phyloP scores from a whole-genome alignment of 148 eudicot genomes.

The Camellia sinensis region DNA sequence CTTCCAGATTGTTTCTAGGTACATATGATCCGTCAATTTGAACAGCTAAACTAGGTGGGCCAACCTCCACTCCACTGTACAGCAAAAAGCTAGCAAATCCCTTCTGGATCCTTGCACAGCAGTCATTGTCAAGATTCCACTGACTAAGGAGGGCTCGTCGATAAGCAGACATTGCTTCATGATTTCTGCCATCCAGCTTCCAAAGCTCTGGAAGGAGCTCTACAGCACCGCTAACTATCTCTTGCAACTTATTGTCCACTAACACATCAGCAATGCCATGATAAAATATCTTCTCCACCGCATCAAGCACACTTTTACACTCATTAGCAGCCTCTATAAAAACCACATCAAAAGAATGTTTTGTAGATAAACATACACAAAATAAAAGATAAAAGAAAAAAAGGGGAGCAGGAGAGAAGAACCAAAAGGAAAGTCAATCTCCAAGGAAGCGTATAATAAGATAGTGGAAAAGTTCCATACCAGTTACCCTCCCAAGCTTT shows the following conservation, averaged over 20 bases:
- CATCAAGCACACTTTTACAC: slow-evolving; percentile 86
- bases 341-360: slow-evolving; percentile 16
- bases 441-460: background rate
- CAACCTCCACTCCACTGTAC: slow-evolving; percentile 84
- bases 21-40: slow-evolving; percentile 85
- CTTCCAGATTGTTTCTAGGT: slow-evolving; percentile 92
- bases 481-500: slow-evolving; percentile 77
- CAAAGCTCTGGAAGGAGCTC: slow-evolving; percentile 95
- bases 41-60: slow-evolving; percentile 75
- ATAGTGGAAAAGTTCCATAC: slow-evolving; percentile 31
- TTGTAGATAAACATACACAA: slow-evolving; percentile 7
- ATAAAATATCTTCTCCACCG: slow-evolving; percentile 83
- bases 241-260: slow-evolving; percentile 84
- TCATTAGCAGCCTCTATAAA: slow-evolving; percentile 82
- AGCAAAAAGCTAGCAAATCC: slow-evolving; percentile 80
- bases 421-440: background rate
- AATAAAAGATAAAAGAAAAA: background rate
- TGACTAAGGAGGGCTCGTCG: slow-evolving; percentile 92
- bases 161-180: slow-evolving; percentile 78
- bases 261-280: slow-evolving; percentile 70
- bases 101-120: slow-evolving; percentile 86
- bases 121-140: slow-evolving; percentile 88
- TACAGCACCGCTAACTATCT: slow-evolving; percentile 76
- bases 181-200: slow-evolving; percentile 62
- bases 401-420: background rate